Conservation (phyloP, 1,284 basidiomycete genomes). For the Stygiomarasmius scandens region DNA sequence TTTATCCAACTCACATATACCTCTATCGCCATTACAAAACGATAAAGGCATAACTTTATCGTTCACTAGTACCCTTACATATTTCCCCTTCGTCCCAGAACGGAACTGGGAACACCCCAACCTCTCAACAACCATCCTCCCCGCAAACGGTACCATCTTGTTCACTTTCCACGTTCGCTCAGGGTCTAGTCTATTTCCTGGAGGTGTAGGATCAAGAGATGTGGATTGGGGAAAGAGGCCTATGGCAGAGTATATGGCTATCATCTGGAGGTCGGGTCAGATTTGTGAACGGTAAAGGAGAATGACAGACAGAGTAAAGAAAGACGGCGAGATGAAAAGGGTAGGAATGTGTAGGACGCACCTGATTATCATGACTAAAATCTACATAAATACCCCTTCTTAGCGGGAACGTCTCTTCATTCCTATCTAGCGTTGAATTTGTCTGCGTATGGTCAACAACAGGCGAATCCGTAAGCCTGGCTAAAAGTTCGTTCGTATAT, state of each 20-base stretch:
- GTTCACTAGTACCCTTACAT: conserved; percentile 67
- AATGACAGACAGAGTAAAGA: too few species aligned
- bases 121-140: conserved; percentile 65
- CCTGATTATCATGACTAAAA: conserved; percentile 83
- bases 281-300: too few species aligned
- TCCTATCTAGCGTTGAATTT: conserved; percentile 74
- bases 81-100: conserved; percentile 27
- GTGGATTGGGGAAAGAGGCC: conserved; percentile 57
- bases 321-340: too few species aligned
- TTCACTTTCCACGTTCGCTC: conserved; percentile 58
- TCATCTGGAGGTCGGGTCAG: conserved; percentile 13
- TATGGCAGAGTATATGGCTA: conserved; percentile 75
- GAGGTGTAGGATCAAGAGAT: conserved; percentile 43
- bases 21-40: conserved; percentile 57
- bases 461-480: conserved; percentile 66
- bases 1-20: conserved; percentile 63
- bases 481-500: conserved; percentile 83
- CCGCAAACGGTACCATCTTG: conserved; percentile 64
- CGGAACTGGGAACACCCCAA: conserved; percentile 42
- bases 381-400: conserved; percentile 69
- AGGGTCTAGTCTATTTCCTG: conserved; percentile 29
- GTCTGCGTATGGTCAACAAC: conserved; percentile 75
- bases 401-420: conserved; percentile 74
- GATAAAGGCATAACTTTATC: conserved; percentile 65
- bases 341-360: conserved; percentile 43